Conservation (phyloP, 495 filamentous ascomycete species). For the Tuber umbilicatum region DNA sequence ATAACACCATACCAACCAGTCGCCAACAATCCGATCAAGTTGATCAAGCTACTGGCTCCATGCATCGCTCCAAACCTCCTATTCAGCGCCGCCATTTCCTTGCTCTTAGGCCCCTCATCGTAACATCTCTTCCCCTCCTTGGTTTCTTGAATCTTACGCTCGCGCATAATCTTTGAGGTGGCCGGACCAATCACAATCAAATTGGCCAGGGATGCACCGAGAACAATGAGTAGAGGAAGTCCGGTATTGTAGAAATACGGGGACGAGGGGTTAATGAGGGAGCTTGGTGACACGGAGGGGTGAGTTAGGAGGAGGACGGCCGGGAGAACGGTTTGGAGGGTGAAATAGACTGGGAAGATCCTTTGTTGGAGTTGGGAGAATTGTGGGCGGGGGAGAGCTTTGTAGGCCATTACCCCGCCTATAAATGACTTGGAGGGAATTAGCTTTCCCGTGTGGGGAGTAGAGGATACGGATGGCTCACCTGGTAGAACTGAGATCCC, state of each 20-base stretch:
- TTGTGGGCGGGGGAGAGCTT: constrained; percentile 65
- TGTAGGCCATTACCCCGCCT: constrained; percentile 65
- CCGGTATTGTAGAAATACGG: constrained; percentile 45
- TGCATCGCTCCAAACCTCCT: constrained; percentile 71
- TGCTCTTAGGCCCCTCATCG: constrained; percentile 64
- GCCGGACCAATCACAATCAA: constrained; percentile 60
- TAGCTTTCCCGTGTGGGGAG: constrained; percentile 11
- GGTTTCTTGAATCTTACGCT: constrained; percentile 62
- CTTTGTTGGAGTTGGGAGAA: constrained; percentile 69
- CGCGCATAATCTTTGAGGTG: constrained; percentile 63
- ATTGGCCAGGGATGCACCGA: constrained; percentile 61
- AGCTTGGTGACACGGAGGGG: constrained; percentile 48
- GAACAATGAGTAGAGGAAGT: constrained; percentile 58
- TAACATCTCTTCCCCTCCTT: constrained; percentile 77
- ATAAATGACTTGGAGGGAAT: constrained; percentile 61
- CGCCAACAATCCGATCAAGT: constrained; percentile 59
- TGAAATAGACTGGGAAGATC: constrained; percentile 82
- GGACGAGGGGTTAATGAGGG: constrained; percentile 27
- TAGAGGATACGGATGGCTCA: constrained; percentile 40
- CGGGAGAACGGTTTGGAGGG: constrained; percentile 68
- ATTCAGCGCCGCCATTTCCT: constrained; percentile 76
- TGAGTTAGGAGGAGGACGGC: constrained; percentile 72
- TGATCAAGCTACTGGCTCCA: constrained; percentile 67
- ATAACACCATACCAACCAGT: constrained; percentile 67
- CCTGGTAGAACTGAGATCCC: constrained; percentile 73